Evolutionary conservation across 805 yeast species (phyloP), one percentile per base, ranked within the genome.

Genomic region (Candida xiaguanensis): DNA sequence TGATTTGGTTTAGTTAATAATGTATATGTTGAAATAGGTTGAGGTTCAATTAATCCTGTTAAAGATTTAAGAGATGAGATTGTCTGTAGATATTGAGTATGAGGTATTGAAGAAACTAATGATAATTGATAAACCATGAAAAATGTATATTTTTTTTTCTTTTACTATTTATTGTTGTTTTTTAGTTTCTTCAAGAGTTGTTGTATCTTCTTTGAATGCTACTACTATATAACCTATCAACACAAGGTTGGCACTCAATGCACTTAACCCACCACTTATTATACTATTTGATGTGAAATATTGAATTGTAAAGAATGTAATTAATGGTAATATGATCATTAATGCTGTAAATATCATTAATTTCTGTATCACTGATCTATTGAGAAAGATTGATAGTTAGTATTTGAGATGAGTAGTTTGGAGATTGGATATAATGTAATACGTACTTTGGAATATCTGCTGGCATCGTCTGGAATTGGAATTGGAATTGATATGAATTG

Each of bases 241-340:
- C 15, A 85, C 93, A 5, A 80, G 61, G 53, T 85, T 85, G 19
- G 93, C 93, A 41, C 77, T 76, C 13, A 77, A 67, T 2, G 93
- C 93, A 26, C 90, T 87, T n/a, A 80, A 53, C 2, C 93, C 93
- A 30, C 95, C 95, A 36, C 88, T 80, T 9, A 82, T 63, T 11
- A 85, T 59, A 1, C 89, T 75, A 51, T 76, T 84, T 38, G 50
- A 55, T 42, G 63, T 59, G 14, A 67, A 41, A 49, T 69, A 71
- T 48, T 78, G 82, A 12, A 71, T 57, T 1, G 62, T 44, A 56
- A 85, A 85, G 59, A 85, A 85, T 1, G 83, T 65, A 19, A 72
- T 38, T 45, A 85, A 52, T 17, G 95, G 95, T 35, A 79, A 70
- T 17, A 75, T 60, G 38, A 85, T 78, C 93, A 85, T 85, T 42